Evolutionary conservation across 73 alveolate genomes (phyloP).

Genomic region (Stentor coeruleus): DNA sequence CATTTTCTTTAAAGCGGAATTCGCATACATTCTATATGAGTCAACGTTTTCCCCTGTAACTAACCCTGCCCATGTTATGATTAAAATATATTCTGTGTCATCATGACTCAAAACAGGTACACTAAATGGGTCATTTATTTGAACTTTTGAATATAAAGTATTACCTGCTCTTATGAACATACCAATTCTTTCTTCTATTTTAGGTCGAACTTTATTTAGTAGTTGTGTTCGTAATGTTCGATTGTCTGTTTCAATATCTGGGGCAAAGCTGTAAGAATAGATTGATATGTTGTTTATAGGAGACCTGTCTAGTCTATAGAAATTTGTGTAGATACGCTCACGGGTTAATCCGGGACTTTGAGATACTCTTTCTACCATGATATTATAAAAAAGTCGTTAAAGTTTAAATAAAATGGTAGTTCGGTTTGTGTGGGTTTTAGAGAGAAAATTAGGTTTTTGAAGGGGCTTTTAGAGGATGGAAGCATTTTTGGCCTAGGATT

Average conservation of each 20-base stretch:
- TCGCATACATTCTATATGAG: not conserved
- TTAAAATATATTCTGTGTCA: not conserved
- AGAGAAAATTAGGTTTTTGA: too few relatives aligned
- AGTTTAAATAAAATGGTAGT: too few relatives aligned
- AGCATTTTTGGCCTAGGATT: too few relatives aligned
- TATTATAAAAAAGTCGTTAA: too few relatives aligned
- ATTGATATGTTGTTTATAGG: not conserved
- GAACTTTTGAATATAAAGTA: not conserved
- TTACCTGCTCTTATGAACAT: not conserved
- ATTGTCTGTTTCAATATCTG: not conserved
- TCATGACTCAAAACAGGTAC: not conserved
- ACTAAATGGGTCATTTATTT: not conserved
- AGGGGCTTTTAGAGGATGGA: too few relatives aligned
- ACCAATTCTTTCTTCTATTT: constrained; percentile 1
- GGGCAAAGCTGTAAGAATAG: not conserved
- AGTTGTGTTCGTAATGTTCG: too few relatives aligned
- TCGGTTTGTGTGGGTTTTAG: too few relatives aligned
- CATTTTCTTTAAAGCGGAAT: not conserved
- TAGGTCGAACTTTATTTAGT: too few relatives aligned
- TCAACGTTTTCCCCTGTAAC: not conserved
- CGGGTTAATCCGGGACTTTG: too few relatives aligned
- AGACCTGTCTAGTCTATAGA: not conserved
- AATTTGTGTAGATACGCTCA: not conserved
- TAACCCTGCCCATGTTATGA: not conserved
- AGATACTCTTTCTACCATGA: too few relatives aligned